These are phyloP conservation scores for Glebionis coronaria DNA, from an alignment of 129 eudicot genomes.

Conservation along the genomic window DNA sequence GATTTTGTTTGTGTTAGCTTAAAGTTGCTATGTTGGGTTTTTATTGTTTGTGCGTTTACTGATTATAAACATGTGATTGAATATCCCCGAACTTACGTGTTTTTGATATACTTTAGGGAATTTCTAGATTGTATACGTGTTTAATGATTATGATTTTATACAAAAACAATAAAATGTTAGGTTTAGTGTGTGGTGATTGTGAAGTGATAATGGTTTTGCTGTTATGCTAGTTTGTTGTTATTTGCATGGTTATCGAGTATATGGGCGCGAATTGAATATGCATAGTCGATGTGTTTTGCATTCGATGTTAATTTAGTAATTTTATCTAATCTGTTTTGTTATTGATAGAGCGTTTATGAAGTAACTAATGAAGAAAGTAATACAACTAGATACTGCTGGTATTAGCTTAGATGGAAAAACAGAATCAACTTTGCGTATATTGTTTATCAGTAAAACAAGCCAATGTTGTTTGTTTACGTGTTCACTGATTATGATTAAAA, in stretches of 20 bases:
- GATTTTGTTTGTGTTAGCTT: neutral
- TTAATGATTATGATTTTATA: neutral
- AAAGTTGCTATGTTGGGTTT: no score
- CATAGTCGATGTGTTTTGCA: no score
- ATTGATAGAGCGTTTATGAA: no score
- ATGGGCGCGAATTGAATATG: neutral
- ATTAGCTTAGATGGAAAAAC: neutral
- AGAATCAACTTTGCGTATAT: no score
- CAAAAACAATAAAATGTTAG: neutral
- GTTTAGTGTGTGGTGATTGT: slow-evolving; percentile 17
- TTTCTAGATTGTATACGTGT: neutral
- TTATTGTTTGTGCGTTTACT: no score
- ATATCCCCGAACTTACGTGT: neutral
- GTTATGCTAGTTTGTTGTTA: neutral
- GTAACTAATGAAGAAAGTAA: neutral
- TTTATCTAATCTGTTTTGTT: no score
- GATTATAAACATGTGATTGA: neutral
- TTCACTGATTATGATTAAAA: no score
- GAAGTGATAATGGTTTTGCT: neutral
- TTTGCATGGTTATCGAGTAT: neutral
- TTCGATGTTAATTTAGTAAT: no score
- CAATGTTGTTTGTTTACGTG: no score
- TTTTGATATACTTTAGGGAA: no score
- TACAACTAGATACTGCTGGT: slow-evolving; percentile 8
- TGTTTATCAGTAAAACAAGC: no score